A percentile compares a stretch with the other conserved stretches of the same genome.
These are phyloP conservation scores for Acanthochlamys bracteata DNA, from an alignment of 106 monocot species.

Conservation along the genomic window DNA sequence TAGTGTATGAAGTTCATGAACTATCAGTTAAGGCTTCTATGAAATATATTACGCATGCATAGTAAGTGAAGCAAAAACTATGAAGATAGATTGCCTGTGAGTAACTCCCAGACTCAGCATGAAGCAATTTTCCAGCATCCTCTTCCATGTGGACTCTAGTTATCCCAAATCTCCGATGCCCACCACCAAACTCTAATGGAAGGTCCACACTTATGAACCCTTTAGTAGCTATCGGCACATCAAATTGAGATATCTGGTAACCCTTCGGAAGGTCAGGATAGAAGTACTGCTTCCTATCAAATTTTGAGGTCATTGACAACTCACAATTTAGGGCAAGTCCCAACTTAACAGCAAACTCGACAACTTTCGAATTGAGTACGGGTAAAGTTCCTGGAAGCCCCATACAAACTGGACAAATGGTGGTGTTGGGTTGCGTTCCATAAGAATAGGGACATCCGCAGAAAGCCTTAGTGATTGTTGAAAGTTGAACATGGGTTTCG, in stretches of 20 bases:
- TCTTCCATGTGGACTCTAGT: constrained; percentile 98
- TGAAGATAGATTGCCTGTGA: constrained; percentile 45
- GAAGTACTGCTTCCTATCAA: constrained; percentile 96
- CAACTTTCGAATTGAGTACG: constrained; percentile 64
- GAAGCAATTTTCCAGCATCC: constrained; percentile 89
- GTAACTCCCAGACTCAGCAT: constrained; percentile 55
- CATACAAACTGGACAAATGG: constrained; percentile 88
- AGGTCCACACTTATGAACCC: constrained; percentile 81
- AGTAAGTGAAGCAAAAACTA: background rate
- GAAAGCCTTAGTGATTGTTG: constrained; percentile 82
- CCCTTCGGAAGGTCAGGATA: constrained; percentile 97
- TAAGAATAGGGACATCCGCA: constrained; percentile 77
- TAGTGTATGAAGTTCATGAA: too few species aligned
- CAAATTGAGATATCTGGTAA: constrained; percentile 97
- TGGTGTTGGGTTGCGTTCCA: constrained; percentile 69
- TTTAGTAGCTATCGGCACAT: constrained; percentile 60
- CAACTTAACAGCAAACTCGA: constrained; percentile 72
- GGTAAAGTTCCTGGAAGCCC: constrained; percentile 89
- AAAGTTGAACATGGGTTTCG: constrained; percentile 93
- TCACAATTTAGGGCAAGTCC: constrained; percentile 84
- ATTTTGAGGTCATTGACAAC: constrained; percentile 62
- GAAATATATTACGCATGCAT: background rate
- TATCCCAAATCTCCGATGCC: constrained; percentile 81
- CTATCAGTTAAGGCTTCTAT: too few species aligned
- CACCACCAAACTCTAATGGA: constrained; percentile 89